A percentile compares a stretch with the other conserved stretches of the same genome.
phyloP scores from a whole-genome alignment of 2,329 filamentous ascomycete species.

The Claviceps pazoutovae region DNA sequence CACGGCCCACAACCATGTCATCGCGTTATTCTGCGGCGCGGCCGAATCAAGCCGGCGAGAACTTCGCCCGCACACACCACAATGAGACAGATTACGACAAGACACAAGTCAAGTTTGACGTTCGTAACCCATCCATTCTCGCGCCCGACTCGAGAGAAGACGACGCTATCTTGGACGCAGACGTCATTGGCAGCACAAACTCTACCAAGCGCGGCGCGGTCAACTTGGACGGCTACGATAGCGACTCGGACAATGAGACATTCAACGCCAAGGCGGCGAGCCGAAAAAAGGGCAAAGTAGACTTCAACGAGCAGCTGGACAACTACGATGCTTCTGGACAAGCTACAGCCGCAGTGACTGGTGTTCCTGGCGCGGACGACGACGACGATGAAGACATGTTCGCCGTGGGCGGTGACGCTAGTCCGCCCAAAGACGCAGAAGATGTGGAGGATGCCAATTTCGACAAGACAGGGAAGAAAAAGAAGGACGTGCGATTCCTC shows the following conservation, averaged over 20 bases:
- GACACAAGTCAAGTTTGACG: constrained; percentile 84
- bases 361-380: constrained; percentile 21
- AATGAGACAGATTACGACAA: constrained; percentile 34
- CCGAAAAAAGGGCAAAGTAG: constrained; percentile 35
- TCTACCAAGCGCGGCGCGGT: constrained; percentile 84
- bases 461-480: constrained; percentile 38
- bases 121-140: constrained; percentile 85
- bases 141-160: constrained; percentile 65
- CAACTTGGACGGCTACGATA: constrained; percentile 94
- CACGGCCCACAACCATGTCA: constrained; percentile 7
- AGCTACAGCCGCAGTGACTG: constrained; percentile 20
- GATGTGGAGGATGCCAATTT: constrained; percentile 21
- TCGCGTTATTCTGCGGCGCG: constrained; percentile 35
- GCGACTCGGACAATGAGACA: constrained; percentile 82
- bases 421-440: constrained; percentile 25
- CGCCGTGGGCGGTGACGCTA: constrained; percentile 45
- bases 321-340: constrained; percentile 35
- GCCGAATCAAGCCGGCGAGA: constrained; percentile 72
- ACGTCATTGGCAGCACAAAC: constrained; percentile 72
- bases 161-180: constrained; percentile 68
- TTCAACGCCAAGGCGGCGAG: constrained; percentile 62
- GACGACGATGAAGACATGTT: constrained; percentile 76
- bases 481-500: constrained; percentile 47
- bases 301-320: constrained; percentile 38
- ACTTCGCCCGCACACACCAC: constrained; percentile 63